Base-by-base conservation (phyloP, 495 filamentous ascomycete genomes). In the Penicillium pulvis region DNA sequence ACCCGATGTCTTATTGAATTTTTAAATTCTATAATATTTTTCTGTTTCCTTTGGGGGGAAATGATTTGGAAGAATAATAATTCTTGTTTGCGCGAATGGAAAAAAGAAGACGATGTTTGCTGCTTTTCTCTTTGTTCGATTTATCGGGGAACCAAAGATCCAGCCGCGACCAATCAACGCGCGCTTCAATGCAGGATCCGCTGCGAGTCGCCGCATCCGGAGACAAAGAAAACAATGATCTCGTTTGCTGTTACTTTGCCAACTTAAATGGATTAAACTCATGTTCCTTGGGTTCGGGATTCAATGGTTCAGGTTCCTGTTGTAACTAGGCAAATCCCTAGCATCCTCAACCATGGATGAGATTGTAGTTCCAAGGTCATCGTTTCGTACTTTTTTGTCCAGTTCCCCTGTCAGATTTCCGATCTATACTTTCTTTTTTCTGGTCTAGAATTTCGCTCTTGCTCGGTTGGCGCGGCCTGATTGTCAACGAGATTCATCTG, bases 121-220 rank as follows among this genome's bases (percentile, higher is more conserved):
- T n/a, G 11, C 28, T 28, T 33, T 17, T 46, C 47, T 55, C 41
- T 55, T 49, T 49, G 54, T 57, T 35, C 28, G 8, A 39, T 58
- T 62, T 58, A 28, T 45, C 49, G 63, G 56, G 62, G 63, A 62
- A 57, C 56, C 46, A 51, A 45, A 33, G 39, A 28, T 43, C 11
- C 28, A 51, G 39, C 45, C 44, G 39, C 57, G 44, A 33, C 60
- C 59, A 62, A 66, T 60, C 49, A 55, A 5, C 16, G 6, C 1
- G n/a, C 3, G 7, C 8, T n/a, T n/a, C n/a, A 16, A 12, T 26
- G 39, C 6, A 14, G 36, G 9, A 14, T 42, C 14, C 24, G 46
- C 66, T 72, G 68, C 71, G 53, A 57, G 45, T 71, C 68, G 68
- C 73, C 75, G 75, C 73, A 72, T 72, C 63, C 75, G 71, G 74